These are phyloP conservation scores for Limnanthes douglasii DNA, from an alignment of 345 rosid genomes.

Conservation along the genomic window DNA sequence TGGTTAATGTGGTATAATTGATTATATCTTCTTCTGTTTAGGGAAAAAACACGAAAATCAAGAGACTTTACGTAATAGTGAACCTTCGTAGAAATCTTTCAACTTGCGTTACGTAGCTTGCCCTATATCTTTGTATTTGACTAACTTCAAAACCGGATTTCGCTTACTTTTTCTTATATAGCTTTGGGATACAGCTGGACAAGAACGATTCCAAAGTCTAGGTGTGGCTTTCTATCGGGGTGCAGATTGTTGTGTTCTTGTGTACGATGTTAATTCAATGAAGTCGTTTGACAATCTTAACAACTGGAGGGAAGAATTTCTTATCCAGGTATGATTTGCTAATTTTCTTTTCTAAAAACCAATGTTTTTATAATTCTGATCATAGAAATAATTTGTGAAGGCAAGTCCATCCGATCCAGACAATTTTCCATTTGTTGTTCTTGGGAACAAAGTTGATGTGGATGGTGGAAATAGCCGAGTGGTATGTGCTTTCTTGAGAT, in stretches of 20 bases:
- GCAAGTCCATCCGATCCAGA: conserved; percentile 88
- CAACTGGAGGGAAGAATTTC: conserved; percentile 89
- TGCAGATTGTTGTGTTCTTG: conserved; percentile 91
- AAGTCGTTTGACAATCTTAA: conserved; percentile 84
- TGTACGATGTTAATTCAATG: conserved; percentile 70
- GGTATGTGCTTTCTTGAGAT: conserved; percentile 26
- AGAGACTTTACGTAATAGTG: no score
- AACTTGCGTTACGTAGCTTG: no score
- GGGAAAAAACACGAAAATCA: no score
- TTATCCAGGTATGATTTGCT: conserved; percentile 53
- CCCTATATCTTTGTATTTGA: no score
- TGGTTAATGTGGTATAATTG: no score
- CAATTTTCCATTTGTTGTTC: conserved; percentile 76
- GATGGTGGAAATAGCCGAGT: conserved; percentile 87
- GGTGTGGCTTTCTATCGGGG: conserved; percentile 92
- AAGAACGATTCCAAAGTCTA: conserved; percentile 86
- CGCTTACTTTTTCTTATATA: conserved; percentile 7
- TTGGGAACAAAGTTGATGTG: conserved; percentile 78
- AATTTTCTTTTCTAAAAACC: not conserved
- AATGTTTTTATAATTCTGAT: not conserved
- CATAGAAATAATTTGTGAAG: conserved; percentile 15
- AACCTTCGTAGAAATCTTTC: no score
- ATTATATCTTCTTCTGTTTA: no score
- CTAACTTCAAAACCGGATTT: conserved; percentile 1
- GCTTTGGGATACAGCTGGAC: conserved; percentile 97